Base-by-base conservation (phyloP, 2,329 filamentous ascomycete genomes). In the Hymenoscyphus salicellus region DNA sequence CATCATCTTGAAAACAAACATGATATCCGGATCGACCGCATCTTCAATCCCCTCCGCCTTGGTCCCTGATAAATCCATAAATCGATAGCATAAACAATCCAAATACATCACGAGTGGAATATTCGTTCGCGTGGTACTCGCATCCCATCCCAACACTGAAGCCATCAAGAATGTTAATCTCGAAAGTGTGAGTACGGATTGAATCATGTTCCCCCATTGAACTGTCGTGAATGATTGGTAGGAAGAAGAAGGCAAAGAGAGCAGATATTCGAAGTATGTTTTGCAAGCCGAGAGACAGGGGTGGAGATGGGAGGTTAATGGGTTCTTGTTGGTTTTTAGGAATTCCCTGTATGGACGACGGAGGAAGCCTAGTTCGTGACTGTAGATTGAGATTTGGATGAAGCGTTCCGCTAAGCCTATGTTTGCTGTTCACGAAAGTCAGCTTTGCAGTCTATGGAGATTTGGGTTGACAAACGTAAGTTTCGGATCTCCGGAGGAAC, bases 111-210 rank as follows among this genome's bases (percentile, higher is more conserved):
- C 66, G 38, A 75, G 57, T 1, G 72, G 72, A 1, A 73, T 56
- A 32, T 68, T 70, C 33, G 68, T 58, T 10, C 72, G 64, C 2
- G 72, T 71, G 2, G 65, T 70, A 1, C 66, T 63, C 0, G 65
- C 55, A 49, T 71, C 68, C 73, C 72, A 74, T 10, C 63, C 63
- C 17, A 71, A 52, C 16, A 58, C 64, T 14, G 63, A 58, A 1
- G 72, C 72, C 64, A 74, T 71, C 32, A 72, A 28, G 46, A 74
- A 75, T 0, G 72, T 70, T 0, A 75, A 68, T 10, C 72, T 57
- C 0, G 70, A 70, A 20, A 72, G 62, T 2, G 69, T 55, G 10
- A 75, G 59, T 0, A 73, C 64, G 1, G 59, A 38, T 32, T 71
- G 67, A 1, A 74, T 66, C 2, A 74, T 8, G 8, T 58, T 28